A percentile compares a stretch with the other conserved stretches of the same genome.
These are phyloP conservation scores for Talaromyces sp. DNA, from an alignment of 2,329 filamentous ascomycete species.

Conservation along the genomic window DNA sequence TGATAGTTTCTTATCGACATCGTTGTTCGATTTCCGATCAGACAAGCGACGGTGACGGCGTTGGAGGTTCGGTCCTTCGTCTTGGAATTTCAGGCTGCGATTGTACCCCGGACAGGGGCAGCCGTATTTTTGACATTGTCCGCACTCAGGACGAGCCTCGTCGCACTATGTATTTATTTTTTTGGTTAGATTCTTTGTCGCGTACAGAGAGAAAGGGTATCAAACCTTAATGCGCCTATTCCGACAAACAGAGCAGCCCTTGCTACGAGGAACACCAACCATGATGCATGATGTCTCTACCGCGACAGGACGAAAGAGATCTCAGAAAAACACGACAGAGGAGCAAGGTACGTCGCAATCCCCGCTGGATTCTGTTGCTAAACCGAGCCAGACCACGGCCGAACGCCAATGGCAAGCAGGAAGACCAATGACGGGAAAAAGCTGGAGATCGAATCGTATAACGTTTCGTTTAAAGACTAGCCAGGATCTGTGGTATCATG, in stretches of 20 bases:
- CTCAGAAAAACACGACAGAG: background rate
- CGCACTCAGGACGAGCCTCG: conserved; percentile 25
- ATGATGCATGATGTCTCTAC: conserved; percentile 23
- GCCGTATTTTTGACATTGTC: conserved; percentile 27
- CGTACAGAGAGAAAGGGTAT: background rate
- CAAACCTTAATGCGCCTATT: conserved; percentile 36
- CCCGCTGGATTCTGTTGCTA: background rate
- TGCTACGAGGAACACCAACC: conserved; percentile 41
- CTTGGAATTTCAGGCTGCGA: conserved; percentile 26
- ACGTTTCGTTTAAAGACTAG: background rate
- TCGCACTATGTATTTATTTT: conserved; percentile 23
- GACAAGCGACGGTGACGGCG: conserved; percentile 19
- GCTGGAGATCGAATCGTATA: background rate
- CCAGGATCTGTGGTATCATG: background rate
- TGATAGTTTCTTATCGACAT: background rate
- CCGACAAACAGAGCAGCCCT: conserved; percentile 38
- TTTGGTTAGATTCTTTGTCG: background rate
- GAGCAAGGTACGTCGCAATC: background rate
- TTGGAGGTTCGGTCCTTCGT: conserved; percentile 28
- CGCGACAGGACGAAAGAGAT: background rate
- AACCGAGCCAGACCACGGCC: background rate
- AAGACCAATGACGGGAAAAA: background rate
- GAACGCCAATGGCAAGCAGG: background rate
- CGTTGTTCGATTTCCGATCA: conserved; percentile 16
- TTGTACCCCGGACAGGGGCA: conserved; percentile 24